Conservation (phyloP, 495 filamentous ascomycete species). For the Hyaloscypha variabilis region DNA sequence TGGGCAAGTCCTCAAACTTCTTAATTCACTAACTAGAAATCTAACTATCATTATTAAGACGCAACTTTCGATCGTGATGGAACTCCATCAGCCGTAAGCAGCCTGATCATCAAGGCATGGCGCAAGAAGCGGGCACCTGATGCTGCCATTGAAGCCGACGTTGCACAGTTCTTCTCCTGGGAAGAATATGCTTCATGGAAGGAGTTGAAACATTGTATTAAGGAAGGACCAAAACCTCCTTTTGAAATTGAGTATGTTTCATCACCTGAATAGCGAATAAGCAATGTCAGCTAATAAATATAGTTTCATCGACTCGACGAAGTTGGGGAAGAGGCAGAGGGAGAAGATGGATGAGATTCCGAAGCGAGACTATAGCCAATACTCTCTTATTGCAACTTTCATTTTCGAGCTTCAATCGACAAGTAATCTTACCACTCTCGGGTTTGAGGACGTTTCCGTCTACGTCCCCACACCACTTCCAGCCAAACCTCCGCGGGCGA, state of each 20-base stretch:
- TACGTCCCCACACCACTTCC: not conserved
- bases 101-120: conserved; percentile 12
- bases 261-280: not conserved
- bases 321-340: conserved; percentile 1
- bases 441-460: conserved; percentile 6
- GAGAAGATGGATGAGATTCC: conserved; percentile 6
- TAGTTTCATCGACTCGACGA: conserved; percentile 1
- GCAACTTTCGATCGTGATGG: not conserved
- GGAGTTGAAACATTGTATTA: conserved; percentile 2
- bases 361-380: not conserved
- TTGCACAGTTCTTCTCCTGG: not conserved
- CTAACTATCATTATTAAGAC: not conserved
- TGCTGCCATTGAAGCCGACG: not conserved
- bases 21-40: not conserved
- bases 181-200: conserved; percentile 16
- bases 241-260: conserved; percentile 23
- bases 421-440: not conserved
- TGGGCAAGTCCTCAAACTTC: conserved; percentile 10
- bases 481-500: not conserved
- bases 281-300: not conserved
- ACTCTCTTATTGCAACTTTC: not conserved
- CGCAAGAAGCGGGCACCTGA: not conserved
- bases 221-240: not conserved
- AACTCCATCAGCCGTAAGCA: conserved; percentile 10
- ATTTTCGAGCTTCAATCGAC: not conserved